Percentiles rank a stretch among this genome's conserved stretches.
Evolutionary conservation across 441 rosid genomes (phyloP).

Genomic region (Adansonia grandidieri): DNA sequence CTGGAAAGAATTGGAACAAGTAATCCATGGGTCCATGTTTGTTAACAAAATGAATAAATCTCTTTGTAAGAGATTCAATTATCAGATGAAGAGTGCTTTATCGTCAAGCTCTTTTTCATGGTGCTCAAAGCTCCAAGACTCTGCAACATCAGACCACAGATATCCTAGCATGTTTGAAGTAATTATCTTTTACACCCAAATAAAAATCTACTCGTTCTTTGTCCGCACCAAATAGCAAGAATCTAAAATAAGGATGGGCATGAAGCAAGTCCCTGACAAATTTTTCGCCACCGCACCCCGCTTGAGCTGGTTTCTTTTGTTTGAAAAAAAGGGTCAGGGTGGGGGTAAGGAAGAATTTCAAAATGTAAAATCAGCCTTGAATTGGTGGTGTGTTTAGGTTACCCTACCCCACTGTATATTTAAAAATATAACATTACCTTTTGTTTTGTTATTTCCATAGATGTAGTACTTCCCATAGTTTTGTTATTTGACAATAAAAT

Average conservation of each 20-base stretch:
- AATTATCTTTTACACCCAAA: background rate
- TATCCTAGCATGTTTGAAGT: background rate
- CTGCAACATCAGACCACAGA: background rate
- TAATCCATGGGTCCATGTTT: background rate
- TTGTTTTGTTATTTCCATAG: background rate
- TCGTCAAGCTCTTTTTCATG: background rate
- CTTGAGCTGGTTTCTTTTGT: background rate
- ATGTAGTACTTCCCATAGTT: background rate
- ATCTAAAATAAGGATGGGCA: background rate
- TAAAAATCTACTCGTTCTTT: background rate
- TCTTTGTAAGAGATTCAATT: background rate
- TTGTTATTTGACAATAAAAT: background rate
- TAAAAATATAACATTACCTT: background rate
- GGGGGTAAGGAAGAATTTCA: background rate
- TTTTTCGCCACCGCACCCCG: background rate
- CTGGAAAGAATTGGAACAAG: background rate
- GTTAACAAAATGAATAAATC: background rate
- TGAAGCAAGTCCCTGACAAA: background rate
- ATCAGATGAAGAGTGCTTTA: background rate
- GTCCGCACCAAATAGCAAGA: background rate
- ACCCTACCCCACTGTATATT: background rate
- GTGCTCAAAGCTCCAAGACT: constrained; percentile 14
- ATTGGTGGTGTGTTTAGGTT: background rate
- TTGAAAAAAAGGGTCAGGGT: background rate
- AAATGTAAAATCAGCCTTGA: background rate